Evolutionary conservation across 1,284 basidiomycete genomes (phyloP).

Genomic region (Golubevia sp.): DNA sequence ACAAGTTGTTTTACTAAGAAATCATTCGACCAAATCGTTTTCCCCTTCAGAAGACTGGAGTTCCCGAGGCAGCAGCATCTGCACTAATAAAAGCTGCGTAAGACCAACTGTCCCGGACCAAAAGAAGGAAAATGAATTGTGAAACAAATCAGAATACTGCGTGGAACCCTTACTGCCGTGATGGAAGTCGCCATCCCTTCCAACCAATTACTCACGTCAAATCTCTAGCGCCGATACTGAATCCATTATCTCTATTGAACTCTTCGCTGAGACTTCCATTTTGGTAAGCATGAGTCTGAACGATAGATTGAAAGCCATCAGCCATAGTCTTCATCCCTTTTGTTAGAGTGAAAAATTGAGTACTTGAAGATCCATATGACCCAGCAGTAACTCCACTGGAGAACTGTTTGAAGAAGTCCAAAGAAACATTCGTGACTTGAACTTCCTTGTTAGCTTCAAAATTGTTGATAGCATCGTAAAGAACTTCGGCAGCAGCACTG

Average conservation of each 20-base stretch:
- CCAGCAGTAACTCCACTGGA: slow-evolving; percentile 15
- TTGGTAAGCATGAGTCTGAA: slow-evolving; percentile 22
- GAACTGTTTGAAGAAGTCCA: slow-evolving; percentile 32
- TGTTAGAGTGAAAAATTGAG: slow-evolving; percentile 18
- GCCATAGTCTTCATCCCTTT: slow-evolving; percentile 30
- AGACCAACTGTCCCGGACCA: slow-evolving; percentile 10
- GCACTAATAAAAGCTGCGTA: slow-evolving; percentile 24
- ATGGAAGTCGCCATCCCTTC: too few relatives aligned
- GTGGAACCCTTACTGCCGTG: too few relatives aligned
- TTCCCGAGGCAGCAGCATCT: slow-evolving; percentile 4
- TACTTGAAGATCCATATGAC: slow-evolving; percentile 11
- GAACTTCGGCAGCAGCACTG: slow-evolving; percentile 28
- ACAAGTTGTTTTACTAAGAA: too few relatives aligned
- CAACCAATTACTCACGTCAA: slow-evolving; percentile 14
- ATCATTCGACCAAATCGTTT: too few relatives aligned
- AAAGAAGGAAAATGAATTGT: neutral
- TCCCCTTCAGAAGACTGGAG: slow-evolving; percentile 7
- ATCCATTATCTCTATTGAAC: slow-evolving; percentile 28
- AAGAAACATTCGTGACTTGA: slow-evolving; percentile 18
- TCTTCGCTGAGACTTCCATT: slow-evolving; percentile 34
- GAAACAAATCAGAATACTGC: too few relatives aligned
- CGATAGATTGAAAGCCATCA: slow-evolving; percentile 28
- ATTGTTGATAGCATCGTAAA: slow-evolving; percentile 22
- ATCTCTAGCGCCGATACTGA: slow-evolving; percentile 31
- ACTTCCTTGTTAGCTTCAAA: slow-evolving; percentile 14